A percentile compares a stretch with the other conserved stretches of the same genome.
Conservation (phyloP, 352 stramenopile species). For the Hyaloperonospora brassicae region DNA sequence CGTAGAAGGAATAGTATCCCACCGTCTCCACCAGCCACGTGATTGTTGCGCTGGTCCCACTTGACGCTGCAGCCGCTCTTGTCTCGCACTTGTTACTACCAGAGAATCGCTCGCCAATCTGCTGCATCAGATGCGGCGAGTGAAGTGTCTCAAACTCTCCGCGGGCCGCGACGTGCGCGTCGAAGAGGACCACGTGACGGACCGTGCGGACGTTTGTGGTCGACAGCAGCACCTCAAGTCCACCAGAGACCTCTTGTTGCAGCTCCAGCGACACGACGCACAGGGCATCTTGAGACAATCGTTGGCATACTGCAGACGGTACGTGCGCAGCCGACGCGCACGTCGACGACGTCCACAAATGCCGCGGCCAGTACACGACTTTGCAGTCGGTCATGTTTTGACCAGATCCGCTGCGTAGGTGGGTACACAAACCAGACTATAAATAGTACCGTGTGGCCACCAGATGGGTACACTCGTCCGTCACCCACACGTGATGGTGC, state of each 20-base stretch:
- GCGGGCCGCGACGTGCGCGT: slow-evolving; percentile 16
- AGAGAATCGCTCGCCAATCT: slow-evolving; percentile 12
- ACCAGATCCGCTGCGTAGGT: neutral
- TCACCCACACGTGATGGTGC: too few relatives aligned
- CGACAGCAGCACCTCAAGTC: slow-evolving; percentile 9
- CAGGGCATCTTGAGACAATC: slow-evolving; percentile 11
- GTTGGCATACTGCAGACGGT: slow-evolving; percentile 14
- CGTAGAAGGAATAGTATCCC: slow-evolving; percentile 21
- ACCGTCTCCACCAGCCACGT: slow-evolving; percentile 10
- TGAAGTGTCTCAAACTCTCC: slow-evolving; percentile 19
- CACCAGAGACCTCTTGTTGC: slow-evolving; percentile 3
- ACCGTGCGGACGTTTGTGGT: slow-evolving; percentile 2
- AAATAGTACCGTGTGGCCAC: too few relatives aligned
- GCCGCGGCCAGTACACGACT: slow-evolving; percentile 47
- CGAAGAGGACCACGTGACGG: slow-evolving; percentile 24
- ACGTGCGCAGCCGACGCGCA: neutral
- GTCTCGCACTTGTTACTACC: neutral
- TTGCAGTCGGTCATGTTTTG: slow-evolving; percentile 7
- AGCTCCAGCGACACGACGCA: slow-evolving; percentile 28
- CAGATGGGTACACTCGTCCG: too few relatives aligned
- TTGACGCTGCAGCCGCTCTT: neutral
- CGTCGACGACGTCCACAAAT: slow-evolving; percentile 12
- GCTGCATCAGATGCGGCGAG: slow-evolving; percentile 11
- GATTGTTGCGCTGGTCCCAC: too few relatives aligned
- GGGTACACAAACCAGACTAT: too few relatives aligned